A percentile compares a stretch with the other conserved stretches of the same genome.
phyloP scores from a whole-genome alignment of 2,329 filamentous ascomycete species.

The Eutypa lata region DNA sequence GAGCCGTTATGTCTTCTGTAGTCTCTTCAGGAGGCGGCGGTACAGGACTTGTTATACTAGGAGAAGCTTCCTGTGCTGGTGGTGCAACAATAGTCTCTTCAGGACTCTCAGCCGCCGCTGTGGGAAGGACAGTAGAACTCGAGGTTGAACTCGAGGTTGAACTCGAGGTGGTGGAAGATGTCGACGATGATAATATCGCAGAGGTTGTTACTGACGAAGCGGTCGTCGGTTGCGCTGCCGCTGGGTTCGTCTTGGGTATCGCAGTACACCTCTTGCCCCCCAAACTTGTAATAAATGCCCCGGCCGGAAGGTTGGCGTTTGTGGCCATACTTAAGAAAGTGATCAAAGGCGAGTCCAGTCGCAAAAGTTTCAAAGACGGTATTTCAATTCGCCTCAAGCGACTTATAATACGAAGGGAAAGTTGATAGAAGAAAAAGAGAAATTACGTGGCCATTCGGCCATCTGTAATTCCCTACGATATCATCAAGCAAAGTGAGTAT shows the following conservation, averaged over 20 bases:
- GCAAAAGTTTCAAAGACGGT: slow-evolving; percentile 23
- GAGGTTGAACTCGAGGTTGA: too few relatives aligned
- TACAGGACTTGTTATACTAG: slow-evolving; percentile 35
- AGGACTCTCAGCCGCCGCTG: slow-evolving; percentile 6
- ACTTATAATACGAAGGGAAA: slow-evolving; percentile 26
- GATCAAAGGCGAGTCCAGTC: slow-evolving; percentile 42
- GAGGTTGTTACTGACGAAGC: slow-evolving; percentile 11
- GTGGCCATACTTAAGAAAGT: slow-evolving; percentile 37
- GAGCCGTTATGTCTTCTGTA: slow-evolving; percentile 13
- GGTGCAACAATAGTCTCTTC: slow-evolving; percentile 7
- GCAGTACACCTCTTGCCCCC: slow-evolving; percentile 52
- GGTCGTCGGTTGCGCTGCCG: slow-evolving; percentile 11
- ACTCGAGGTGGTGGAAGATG: slow-evolving; percentile 1
- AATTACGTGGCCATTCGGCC: not conserved
- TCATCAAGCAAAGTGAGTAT: not conserved
- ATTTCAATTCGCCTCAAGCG: slow-evolving; percentile 19
- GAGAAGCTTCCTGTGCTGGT: slow-evolving; percentile 17
- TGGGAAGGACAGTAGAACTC: slow-evolving; percentile 7
- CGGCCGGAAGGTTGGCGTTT: slow-evolving; percentile 39
- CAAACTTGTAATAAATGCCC: slow-evolving; percentile 48
- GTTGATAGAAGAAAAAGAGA: slow-evolving; percentile 18
- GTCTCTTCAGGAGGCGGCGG: slow-evolving; percentile 20
- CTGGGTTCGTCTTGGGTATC: slow-evolving; percentile 37
- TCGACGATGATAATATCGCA: slow-evolving; percentile 11
- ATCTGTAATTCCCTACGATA: not conserved